These are phyloP conservation scores for Echria macrotheca DNA, from an alignment of 495 filamentous ascomycete genomes.

Conservation along the genomic window DNA sequence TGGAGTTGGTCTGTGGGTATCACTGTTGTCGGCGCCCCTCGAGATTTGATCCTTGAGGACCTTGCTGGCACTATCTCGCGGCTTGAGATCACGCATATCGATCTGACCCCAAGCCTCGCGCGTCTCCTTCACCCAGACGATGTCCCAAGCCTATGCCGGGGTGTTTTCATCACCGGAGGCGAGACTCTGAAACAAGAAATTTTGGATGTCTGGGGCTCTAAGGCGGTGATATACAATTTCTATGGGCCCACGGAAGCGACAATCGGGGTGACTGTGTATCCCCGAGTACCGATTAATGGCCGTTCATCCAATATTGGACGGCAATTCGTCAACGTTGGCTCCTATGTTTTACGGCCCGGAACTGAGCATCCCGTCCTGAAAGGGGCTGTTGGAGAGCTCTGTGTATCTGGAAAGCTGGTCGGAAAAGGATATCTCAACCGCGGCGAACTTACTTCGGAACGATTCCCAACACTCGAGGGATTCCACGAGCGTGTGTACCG, in stretches of 20 bases:
- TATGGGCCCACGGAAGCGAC: conserved; percentile 86
- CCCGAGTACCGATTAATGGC: conserved; percentile 62
- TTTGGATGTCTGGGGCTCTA: conserved; percentile 61
- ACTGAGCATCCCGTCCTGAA: conserved; percentile 64
- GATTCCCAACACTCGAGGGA: conserved; percentile 51
- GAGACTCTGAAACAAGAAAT: conserved; percentile 69
- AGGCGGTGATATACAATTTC: conserved; percentile 65
- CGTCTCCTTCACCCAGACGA: conserved; percentile 56
- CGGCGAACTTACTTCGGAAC: conserved; percentile 57
- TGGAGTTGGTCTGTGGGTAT: conserved; percentile 87
- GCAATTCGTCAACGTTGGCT: conserved; percentile 76
- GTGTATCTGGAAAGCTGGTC: conserved; percentile 78
- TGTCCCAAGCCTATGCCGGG: conserved; percentile 59
- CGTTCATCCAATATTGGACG: conserved; percentile 80
- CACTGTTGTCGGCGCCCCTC: conserved; percentile 67
- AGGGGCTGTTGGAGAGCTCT: conserved; percentile 82
- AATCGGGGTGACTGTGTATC: conserved; percentile 79
- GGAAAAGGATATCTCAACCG: conserved; percentile 84
- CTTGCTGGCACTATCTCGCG: conserved; percentile 61
- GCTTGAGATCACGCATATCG: conserved; percentile 79
- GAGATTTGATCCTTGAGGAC: conserved; percentile 74
- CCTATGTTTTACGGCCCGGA: conserved; percentile 68
- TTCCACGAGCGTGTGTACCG: conserved; percentile 60
- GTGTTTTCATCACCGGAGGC: conserved; percentile 73
- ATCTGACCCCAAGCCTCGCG: conserved; percentile 69